These are phyloP conservation scores for Ogataea hybrid DNA, from an alignment of 1,139 yeast species.

Conservation along the genomic window DNA sequence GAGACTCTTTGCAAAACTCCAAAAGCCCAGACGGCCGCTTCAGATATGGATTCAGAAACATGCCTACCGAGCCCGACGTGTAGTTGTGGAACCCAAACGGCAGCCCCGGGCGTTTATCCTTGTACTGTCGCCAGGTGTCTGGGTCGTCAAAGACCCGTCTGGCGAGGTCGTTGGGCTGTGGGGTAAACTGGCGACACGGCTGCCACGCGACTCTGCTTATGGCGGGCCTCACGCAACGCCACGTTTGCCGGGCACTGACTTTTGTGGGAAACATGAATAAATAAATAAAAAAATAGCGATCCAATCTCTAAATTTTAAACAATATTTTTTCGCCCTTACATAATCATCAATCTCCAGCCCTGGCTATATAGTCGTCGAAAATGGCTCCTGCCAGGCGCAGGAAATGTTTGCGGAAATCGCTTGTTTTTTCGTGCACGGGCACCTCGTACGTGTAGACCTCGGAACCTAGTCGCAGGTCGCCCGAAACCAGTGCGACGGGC, in stretches of 20 bases:
- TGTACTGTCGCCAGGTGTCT: constrained; percentile 36
- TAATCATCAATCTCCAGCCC: constrained; percentile 7
- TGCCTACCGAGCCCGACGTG: constrained; percentile 46
- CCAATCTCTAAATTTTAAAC: constrained; percentile 1
- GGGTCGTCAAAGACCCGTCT: constrained; percentile 47
- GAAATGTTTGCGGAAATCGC: constrained; percentile 4
- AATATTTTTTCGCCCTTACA: constrained; percentile 6
- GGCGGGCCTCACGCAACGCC: neutral
- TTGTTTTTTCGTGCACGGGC: constrained; percentile 4
- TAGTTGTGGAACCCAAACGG: constrained; percentile 26
- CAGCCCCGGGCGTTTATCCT: constrained; percentile 15
- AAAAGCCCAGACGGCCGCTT: constrained; percentile 70
- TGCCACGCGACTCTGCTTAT: neutral
- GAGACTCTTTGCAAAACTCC: too few species aligned
- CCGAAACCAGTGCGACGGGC: constrained; percentile 4
- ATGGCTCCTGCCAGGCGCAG: constrained; percentile 8
- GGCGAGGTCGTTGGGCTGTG: constrained; percentile 24
- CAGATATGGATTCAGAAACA: constrained; percentile 70
- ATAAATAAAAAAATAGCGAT: neutral
- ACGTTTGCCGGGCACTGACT: constrained; percentile 4
- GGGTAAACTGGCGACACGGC: neutral
- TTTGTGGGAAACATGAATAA: constrained; percentile 3
- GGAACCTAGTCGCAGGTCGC: constrained; percentile 6
- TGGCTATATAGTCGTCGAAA: constrained; percentile 7
- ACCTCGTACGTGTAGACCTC: constrained; percentile 9